Base-by-base conservation (phyloP, 192 early-diverging fungal species). In the Physocladia obscura region DNA sequence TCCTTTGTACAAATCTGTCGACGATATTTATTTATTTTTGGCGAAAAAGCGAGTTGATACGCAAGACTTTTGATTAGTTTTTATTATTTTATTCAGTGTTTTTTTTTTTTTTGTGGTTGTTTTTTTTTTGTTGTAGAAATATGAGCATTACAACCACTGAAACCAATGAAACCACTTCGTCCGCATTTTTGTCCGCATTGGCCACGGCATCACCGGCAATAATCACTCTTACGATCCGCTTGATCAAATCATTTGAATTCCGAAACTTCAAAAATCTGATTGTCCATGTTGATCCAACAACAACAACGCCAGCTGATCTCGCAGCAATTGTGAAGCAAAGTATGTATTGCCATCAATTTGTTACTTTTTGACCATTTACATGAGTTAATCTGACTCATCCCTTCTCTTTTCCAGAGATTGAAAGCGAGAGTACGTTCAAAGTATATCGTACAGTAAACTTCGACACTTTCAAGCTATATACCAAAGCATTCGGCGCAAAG, bases 171-270 rank as follows among this genome's bases (percentile, higher is more conserved):
- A n/a, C n/a, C n/a, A n/a, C n/a, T n/a, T n/a, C n/a, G n/a, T n/a
- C n/a, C n/a, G n/a, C n/a, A n/a, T n/a, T n/a, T 44, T 44, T 44
- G 40, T 44, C 40, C 40, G n/a, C 40, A 44, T 8, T 13, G 40
- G 40, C 8, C n/a, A 44, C 40, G 11, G 40, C 40, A 44, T n/a
- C 40, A n/a, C 40, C 40, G n/a, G 8, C 40, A 44, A 44, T 44
- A 44, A 44, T 73, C 52, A 88, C 83, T 0, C 34, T 96, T 4
- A 96, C 94, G 4, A 79, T 97, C 60, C 81, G 94, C 0, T 75
- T 91, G 39, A 95, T 97, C 74, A 95, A 94, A 72, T 91, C 84
- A 37, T 94, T 97, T 68, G 93, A 95, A 67, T 97, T 91, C 81
- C 82, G 94, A 36, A 92, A 90, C 0, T 80, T 86, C 73, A 93